Conservation (phyloP, 75 land plant species). For the Sequoiadendron giganteum region DNA sequence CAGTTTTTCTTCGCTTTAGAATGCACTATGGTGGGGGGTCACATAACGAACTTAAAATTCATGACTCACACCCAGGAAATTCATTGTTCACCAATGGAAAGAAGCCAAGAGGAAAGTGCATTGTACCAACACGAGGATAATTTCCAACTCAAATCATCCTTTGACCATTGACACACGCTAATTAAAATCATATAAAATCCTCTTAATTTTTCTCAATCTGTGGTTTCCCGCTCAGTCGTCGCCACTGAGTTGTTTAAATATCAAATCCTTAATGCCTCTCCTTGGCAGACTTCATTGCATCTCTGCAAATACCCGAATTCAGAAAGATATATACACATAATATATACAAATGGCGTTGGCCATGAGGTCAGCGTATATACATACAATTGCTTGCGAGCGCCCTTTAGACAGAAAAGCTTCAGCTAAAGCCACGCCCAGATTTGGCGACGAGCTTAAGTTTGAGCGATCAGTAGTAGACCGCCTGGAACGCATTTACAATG, state of each 20-base stretch:
- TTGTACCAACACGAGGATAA: too few relatives aligned
- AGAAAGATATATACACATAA: neutral
- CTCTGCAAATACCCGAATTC: neutral
- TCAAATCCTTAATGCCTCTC: neutral
- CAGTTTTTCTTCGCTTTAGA: too few relatives aligned
- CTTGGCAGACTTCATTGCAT: neutral
- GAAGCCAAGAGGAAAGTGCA: too few relatives aligned
- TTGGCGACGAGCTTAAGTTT: neutral
- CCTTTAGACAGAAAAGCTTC: neutral
- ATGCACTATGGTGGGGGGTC: too few relatives aligned
- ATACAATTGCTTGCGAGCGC: neutral
- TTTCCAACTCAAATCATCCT: too few relatives aligned
- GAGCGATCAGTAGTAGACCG: neutral
- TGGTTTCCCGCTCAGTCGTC: neutral
- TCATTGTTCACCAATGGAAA: too few relatives aligned
- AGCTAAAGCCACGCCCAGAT: neutral
- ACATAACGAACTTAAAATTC: too few relatives aligned
- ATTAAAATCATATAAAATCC: too few relatives aligned
- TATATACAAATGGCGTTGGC: neutral
- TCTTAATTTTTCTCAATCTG: too few relatives aligned
- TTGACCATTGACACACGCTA: too few relatives aligned
- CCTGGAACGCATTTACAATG: constrained; percentile 19
- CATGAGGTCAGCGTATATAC: neutral
- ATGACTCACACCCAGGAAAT: too few relatives aligned
- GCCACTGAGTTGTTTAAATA: too few relatives aligned